Evolutionary conservation across 1,284 basidiomycete genomes (phyloP), one percentile per base, ranked within the genome.

Genomic region (Pholiota adiposa): DNA sequence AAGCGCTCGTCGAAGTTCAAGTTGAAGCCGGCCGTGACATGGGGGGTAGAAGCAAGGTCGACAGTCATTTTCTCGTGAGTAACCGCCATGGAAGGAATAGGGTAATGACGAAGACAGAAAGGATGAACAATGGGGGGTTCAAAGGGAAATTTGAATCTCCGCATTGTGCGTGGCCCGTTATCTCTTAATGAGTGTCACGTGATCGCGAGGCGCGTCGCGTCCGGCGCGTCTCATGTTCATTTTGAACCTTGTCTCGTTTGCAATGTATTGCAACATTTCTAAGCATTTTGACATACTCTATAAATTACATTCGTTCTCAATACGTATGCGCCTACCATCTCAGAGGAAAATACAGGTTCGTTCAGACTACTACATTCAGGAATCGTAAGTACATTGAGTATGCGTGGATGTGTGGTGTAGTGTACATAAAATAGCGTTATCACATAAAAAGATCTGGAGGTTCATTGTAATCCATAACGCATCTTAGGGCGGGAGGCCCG

Each of bases 341-440:
- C n/a, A n/a, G 19, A 23, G 54, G 3, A 16, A 18, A 53, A 18
- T 21, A 18, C 40, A 56, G 23, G 16, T 29, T n/a, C 21, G 41
- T 56, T 38, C 40, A 60, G 23, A 29, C 34, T 53, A 40, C 51
- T 52, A 53, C 36, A 53, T 53, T 53, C 51, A 41, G 44, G 53
- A 29, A 29, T 53, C 53, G 40, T 43, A 54, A 54, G 40, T 54
- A 54, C 53, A 54, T 54, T 41, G 53, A 54, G 41, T 54, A 53
- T 40, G 36, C 38, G 38, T 41, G 36, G 29, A 41, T 33, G 53
- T 18, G 53, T 40, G 41, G 29, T n/a, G 27, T 40, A 29, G 11
- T 38, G 38, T 41, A 49, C 43, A 44, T 44, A 55, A n/a, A 55
- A 57, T 43, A 41, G 44, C 41, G 31, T 51, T 49, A 46, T 34